Evolutionary conservation across 2,329 filamentous ascomycete species (phyloP), one percentile per base, ranked within the genome.

Genomic region (Colletotrichum abscissum): DNA sequence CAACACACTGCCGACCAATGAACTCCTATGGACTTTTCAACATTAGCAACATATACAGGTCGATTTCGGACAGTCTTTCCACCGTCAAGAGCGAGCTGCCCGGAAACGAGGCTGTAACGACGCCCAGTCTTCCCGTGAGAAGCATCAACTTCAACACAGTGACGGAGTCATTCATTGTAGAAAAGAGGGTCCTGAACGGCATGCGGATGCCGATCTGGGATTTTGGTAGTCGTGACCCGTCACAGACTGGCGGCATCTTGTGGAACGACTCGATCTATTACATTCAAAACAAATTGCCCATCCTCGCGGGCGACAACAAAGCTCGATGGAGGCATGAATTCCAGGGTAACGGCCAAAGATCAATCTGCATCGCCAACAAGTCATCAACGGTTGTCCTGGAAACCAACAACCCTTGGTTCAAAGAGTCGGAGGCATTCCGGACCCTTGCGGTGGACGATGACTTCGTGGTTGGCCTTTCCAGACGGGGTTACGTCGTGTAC

Each of bases 181-280:
- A 19, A 12, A 1, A 19, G 4, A 28, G 24, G n/a, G 28, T n/a
- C 8, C n/a, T 59, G 11, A 8, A 28, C 2, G 57, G 69, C n/a
- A 22, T 68, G 56, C 57, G 49, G 1, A 42, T 14, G 16, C 49
- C 24, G 1, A 11, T 62, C 4, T 60, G 46, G 49, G 9, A 60
- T 0, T 1, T 2, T 2, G 3, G 8, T 1, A 1, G 12, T 8
- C 1, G 0, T 9, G 4, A 1, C 2, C 16, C n/a, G 5, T 60
- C 22, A 6, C 30, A 14, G 5, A 4, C 5, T 2, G 56, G 33
- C 9, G 62, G 62, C 2, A 14, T 30, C 5, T 4, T 19, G 24
- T 79, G 75, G 67, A 80, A 79, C 68, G 77, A 80, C 12, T 26
- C 69, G 22, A 79, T 80, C 3, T 83, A 81, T 67, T 57, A 75